A percentile compares a stretch with the other conserved stretches of the same genome.
These are phyloP conservation scores for Fusarium siculi DNA, from an alignment of 2,329 filamentous ascomycete genomes.

Conservation along the genomic window DNA sequence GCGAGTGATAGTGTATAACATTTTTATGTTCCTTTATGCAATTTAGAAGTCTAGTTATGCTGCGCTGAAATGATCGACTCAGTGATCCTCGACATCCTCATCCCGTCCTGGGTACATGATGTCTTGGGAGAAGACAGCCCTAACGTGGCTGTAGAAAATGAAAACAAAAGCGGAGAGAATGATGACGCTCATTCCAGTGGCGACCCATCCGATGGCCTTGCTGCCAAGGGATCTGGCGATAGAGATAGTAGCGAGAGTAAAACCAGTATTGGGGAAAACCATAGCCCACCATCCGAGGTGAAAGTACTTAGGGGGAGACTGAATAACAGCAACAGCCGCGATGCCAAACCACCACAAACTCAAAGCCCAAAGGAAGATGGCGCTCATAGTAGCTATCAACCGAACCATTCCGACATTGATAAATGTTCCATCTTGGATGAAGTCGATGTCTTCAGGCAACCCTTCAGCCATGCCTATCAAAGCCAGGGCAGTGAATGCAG, in stretches of 20 bases:
- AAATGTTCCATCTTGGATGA: conserved; percentile 50
- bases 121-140: conserved; percentile 60
- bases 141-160: conserved; percentile 53
- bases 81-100: conserved; percentile 62
- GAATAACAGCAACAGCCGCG: conserved; percentile 47
- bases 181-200: conserved; percentile 62
- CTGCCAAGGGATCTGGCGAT: conserved; percentile 60
- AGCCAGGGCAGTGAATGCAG: conserved; percentile 75
- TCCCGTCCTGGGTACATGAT: conserved; percentile 65
- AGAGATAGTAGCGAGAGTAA: conserved; percentile 64
- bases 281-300: conserved; percentile 72
- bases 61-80: not conserved
- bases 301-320: conserved; percentile 59
- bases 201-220: conserved; percentile 57
- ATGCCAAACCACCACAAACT: conserved; percentile 66
- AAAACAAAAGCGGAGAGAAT: conserved; percentile 56
- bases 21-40: not conserved
- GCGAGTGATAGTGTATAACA: not conserved
- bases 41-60: not conserved
- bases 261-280: conserved; percentile 70
- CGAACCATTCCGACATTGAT: conserved; percentile 56
- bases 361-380: conserved; percentile 73
- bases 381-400: conserved; percentile 58
- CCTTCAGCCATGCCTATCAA: conserved; percentile 71
- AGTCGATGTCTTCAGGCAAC: conserved; percentile 56